These are phyloP conservation scores for Peronospora belbahrii DNA, from an alignment of 352 stramenopile genomes.

Conservation along the genomic window DNA sequence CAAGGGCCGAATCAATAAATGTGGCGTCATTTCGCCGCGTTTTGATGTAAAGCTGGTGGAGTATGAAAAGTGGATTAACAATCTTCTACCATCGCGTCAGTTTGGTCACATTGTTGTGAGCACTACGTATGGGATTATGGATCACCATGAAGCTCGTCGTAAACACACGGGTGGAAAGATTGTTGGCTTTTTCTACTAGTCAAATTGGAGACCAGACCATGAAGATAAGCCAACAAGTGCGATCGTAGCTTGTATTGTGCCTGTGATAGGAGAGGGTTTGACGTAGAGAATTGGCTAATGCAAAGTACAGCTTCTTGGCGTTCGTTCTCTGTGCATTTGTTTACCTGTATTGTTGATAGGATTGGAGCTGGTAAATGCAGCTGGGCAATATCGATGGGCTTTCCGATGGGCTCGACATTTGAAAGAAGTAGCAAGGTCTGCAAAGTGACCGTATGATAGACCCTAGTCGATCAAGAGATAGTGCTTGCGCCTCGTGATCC, in stretches of 20 bases:
- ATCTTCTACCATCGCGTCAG: slow-evolving; percentile 97
- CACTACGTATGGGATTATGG: slow-evolving; percentile 89
- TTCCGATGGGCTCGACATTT: neutral
- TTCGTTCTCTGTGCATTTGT: slow-evolving; percentile 5
- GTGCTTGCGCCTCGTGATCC: no score
- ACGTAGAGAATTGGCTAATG: slow-evolving; percentile 21
- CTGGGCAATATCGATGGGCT: neutral
- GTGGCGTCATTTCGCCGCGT: slow-evolving; percentile 97
- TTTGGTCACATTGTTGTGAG: slow-evolving; percentile 97
- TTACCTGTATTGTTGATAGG: neutral
- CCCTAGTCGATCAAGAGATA: no score
- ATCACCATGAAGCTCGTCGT: slow-evolving; percentile 92
- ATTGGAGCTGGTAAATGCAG: neutral
- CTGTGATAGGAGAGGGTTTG: slow-evolving; percentile 24
- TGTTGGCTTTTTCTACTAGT: slow-evolving; percentile 99
- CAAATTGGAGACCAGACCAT: slow-evolving; percentile 3
- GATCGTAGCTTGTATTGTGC: slow-evolving; percentile 11
- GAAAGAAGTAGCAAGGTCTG: no score
- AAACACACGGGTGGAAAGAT: slow-evolving; percentile 99
- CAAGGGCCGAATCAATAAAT: slow-evolving; percentile 99
- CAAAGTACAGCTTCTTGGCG: slow-evolving; percentile 19
- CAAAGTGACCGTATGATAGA: no score
- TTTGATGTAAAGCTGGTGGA: slow-evolving; percentile 96
- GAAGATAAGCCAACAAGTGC: slow-evolving; percentile 11
- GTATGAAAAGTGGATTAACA: slow-evolving; percentile 99